Evolutionary conservation across 805 yeast genomes (phyloP).

Genomic region (Myxozyma neglecta): DNA sequence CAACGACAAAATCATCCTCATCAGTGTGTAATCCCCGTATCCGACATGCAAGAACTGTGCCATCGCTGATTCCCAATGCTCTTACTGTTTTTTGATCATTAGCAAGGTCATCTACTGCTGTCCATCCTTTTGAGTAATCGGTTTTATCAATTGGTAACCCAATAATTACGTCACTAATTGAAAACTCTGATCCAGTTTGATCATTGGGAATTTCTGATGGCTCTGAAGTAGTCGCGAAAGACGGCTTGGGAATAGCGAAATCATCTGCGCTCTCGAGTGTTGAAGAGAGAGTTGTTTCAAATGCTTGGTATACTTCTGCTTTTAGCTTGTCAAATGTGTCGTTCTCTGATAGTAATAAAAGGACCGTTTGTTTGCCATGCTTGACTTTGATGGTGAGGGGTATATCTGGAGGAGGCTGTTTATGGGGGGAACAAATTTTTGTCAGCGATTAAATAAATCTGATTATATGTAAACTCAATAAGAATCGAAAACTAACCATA

Average conservation of each 20-base stretch:
- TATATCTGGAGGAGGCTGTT: constrained; percentile 1
- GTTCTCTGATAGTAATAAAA: constrained; percentile 9
- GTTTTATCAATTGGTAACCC: constrained; percentile 24
- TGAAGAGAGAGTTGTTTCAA: constrained; percentile 10
- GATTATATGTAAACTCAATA: background rate
- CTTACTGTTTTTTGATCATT: background rate
- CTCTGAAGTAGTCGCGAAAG: constrained; percentile 21
- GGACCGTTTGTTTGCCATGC: constrained; percentile 17
- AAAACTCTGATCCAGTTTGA: background rate
- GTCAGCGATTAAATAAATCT: background rate
- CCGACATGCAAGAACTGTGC: constrained; percentile 15
- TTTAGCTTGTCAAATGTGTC: constrained; percentile 9
- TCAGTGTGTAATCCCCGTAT: background rate
- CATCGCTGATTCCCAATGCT: constrained; percentile 23
- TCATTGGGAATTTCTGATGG: background rate
- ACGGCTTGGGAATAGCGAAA: constrained; percentile 22
- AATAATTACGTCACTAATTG: constrained; percentile 6
- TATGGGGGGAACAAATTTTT: background rate
- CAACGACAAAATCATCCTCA: constrained; percentile 4
- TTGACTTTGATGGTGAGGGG: constrained; percentile 20
- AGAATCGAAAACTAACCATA: too few species aligned
- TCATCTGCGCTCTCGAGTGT: background rate
- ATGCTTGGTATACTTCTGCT: constrained; percentile 6
- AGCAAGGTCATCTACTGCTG: background rate
- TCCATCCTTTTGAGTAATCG: constrained; percentile 24